Percentiles rank a stretch among this genome's conserved stretches.
phyloP scores from a whole-genome alignment of 257 asterid species.

The Penstemon eatonii region DNA sequence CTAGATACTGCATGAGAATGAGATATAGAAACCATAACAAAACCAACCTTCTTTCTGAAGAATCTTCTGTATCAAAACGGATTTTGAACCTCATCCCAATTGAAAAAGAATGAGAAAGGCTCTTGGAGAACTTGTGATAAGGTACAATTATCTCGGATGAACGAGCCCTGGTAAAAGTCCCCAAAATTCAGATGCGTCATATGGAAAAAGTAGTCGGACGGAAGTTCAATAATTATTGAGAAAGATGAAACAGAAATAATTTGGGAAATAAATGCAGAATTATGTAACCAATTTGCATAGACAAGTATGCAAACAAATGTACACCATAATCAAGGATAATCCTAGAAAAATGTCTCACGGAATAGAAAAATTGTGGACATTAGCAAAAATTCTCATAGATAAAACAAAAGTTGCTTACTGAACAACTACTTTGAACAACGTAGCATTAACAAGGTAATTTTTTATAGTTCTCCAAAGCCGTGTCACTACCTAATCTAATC shows the following conservation, averaged over 20 bases:
- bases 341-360: not conserved
- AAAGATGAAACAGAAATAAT: not conserved
- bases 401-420: not conserved
- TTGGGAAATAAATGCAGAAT: not conserved
- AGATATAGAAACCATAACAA: not conserved
- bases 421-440: not conserved
- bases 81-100: conserved; percentile 87
- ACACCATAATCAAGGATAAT: not conserved
- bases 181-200: conserved; percentile 9
- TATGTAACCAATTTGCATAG: not conserved
- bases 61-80: conserved; percentile 82
- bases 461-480: too few relatives aligned
- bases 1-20: not conserved
- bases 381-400: not conserved
- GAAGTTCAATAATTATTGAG: not conserved
- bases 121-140: conserved; percentile 70
- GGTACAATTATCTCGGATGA: conserved; percentile 79
- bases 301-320: not conserved
- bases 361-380: not conserved
- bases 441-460: not conserved
- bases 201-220: not conserved
- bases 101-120: conserved; percentile 61
- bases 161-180: conserved; percentile 58
- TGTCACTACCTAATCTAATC: too few relatives aligned
- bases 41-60: conserved; percentile 86